Percentiles rank a stretch among this genome's conserved stretches.
These are phyloP conservation scores for Pseudozyma sp. DNA, from an alignment of 1,284 basidiomycete genomes.

Conservation along the genomic window DNA sequence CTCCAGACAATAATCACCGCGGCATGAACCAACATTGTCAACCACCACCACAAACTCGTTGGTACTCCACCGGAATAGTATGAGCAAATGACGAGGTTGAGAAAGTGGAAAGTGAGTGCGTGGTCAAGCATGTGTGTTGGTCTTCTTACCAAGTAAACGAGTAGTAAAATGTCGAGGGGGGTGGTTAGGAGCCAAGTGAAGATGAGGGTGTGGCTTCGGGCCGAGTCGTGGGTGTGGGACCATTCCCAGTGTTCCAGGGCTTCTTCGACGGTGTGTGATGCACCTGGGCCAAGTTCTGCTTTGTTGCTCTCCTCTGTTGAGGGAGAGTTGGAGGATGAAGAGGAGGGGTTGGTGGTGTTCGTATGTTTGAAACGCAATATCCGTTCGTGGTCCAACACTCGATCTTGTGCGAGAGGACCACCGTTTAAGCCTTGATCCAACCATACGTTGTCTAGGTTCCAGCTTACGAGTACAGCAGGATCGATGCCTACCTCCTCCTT, in stretches of 20 bases:
- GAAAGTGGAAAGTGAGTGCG: slow-evolving; percentile 85
- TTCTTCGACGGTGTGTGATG: slow-evolving; percentile 70
- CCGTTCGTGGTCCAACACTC: slow-evolving; percentile 25
- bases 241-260: slow-evolving; percentile 72
- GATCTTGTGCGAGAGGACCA: background rate
- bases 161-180: slow-evolving; percentile 75
- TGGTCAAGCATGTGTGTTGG: slow-evolving; percentile 96
- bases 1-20: slow-evolving; percentile 81
- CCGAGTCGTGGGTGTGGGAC: slow-evolving; percentile 67
- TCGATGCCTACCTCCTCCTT: slow-evolving; percentile 3
- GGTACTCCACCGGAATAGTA: slow-evolving; percentile 90
- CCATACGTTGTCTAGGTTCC: slow-evolving; percentile 66
- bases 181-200: slow-evolving; percentile 30
- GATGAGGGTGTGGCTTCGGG: slow-evolving; percentile 18
- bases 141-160: slow-evolving; percentile 86
- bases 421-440: slow-evolving; percentile 53
- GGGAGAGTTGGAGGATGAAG: background rate
- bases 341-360: slow-evolving; percentile 13
- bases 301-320: background rate
- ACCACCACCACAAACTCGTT: slow-evolving; percentile 71
- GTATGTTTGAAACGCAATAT: slow-evolving; percentile 29
- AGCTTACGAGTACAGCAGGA: slow-evolving; percentile 21
- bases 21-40: slow-evolving; percentile 78
- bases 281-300: background rate
- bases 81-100: slow-evolving; percentile 89